Evolutionary conservation across 2,329 filamentous ascomycete species (phyloP).

Genomic region (Fusarium zealandicum): DNA sequence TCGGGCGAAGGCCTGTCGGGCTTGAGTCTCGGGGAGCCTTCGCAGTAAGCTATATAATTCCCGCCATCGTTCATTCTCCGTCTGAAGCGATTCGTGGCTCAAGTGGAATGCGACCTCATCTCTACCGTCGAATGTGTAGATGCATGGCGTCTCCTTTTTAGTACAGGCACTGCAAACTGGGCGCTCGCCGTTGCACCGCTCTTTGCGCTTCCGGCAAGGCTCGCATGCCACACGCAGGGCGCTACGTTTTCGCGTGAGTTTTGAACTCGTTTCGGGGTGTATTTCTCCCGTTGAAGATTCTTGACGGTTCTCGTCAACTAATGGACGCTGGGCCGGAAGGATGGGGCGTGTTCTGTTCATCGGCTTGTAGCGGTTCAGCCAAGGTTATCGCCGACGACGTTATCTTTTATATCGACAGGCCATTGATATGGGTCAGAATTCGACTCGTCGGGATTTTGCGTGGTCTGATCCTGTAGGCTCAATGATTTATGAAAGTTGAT

Average conservation of each 20-base stretch:
- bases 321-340: background rate
- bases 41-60: constrained; percentile 17
- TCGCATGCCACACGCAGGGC: background rate
- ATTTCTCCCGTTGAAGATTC: background rate
- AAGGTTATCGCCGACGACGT: background rate
- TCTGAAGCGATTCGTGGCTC: constrained; percentile 6
- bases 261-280: background rate
- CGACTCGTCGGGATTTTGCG: no score
- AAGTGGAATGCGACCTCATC: background rate
- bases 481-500: no score
- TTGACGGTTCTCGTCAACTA: background rate
- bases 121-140: background rate
- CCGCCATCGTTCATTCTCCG: constrained; percentile 25
- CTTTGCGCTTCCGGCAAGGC: constrained; percentile 6
- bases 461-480: no score
- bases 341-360: background rate
- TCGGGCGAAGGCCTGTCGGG: constrained; percentile 6
- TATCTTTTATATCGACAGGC: background rate
- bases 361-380: background rate
- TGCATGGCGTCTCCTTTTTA: background rate
- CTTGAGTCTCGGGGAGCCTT: constrained; percentile 7
- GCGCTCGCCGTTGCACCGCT: constrained; percentile 3
- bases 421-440: background rate
- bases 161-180: constrained; percentile 1
- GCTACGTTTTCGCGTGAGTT: background rate